Base-by-base conservation (phyloP, 148 eudicot genomes). In the Suaeda aralocaspica region DNA sequence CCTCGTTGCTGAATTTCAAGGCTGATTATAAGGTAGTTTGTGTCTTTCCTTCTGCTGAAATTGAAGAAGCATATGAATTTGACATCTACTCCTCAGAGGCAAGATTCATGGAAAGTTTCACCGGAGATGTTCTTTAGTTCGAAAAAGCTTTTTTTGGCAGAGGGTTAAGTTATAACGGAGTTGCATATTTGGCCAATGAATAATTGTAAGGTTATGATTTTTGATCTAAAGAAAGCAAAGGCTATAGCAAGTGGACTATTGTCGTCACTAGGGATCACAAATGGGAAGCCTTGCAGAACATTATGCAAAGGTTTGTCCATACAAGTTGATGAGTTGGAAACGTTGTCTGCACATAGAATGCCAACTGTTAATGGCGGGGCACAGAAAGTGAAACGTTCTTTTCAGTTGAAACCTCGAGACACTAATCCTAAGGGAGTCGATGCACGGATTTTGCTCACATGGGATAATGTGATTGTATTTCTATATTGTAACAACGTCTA, bases 81-180 rank as follows among this genome's bases (percentile, higher is more conserved):
- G 95, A 89, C 44, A 78, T 89, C 31, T 89, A 86, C 64, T 82
- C 84, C 15, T 89, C 91, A n/a, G 6, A 13, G 28, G 11, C 75
- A 76, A 22, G 81, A 76, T 52, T 72, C 89, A 21, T 89, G 95
- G 95, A 78, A 72, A 56, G 57, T 78, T 62, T 77, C 82, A 36
- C 59, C 74, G 4, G 87, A 85, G 77, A 79, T 83, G 61, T 84
- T 73, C 78, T 82, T 82, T 77, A 81, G 67, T 48, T 56, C 1
- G 6, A 16, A 12, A 16, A 59, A 13, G 31, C 63, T 51, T 50
- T 12, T 7, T 62, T 72, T 72, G 34, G 16, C 34, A 72, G 51
- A 24, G 89, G 83, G 25, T 60, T 83, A 21, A 64, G 64, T 74
- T 76, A 71, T 9, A 79, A 83, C 63, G 90, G 87, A 2, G 81